Evolutionary conservation across 1,139 yeast genomes (phyloP), one percentile per base, ranked within the genome.

Genomic region (Fermentozyma sake): DNA sequence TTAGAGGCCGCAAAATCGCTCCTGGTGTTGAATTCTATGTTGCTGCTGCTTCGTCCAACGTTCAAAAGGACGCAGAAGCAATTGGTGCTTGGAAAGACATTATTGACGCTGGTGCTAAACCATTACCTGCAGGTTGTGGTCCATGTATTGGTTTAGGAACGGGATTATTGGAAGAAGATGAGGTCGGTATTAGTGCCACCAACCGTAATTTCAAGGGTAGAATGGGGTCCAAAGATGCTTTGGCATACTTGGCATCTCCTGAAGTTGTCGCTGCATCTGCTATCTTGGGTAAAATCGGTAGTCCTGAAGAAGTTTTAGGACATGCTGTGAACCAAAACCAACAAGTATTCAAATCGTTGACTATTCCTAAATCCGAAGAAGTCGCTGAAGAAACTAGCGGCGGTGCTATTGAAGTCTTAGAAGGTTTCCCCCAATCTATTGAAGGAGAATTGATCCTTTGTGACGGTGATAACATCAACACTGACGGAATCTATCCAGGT

Each of bases 231-330:
- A 82, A 83, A 48, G 96, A 91, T 47, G 98, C 98, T 1, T 66
- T 87, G 39, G 98, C 98, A 0, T 91, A 84, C 57, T 73, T 91
- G 42, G 96, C 96, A 1, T 86, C 96, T 3, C 99, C 99, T 7
- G 96, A 89, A 43, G 95, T 91, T 22, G 98, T 91, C 30, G 97
- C 99, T 30, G 97, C 99, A 1, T 83, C 95, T 33, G 98, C 99
- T 2, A 78, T 89, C 7, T 64, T 85, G 39, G 99, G 99, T 38
- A 79, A 79, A 50, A 91, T 91, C 50, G 96, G 91, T 18, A 82
- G 89, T 28, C 96, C 97, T 2, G 93, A 79, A 41, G 96, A 89
- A 57, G 72, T 86, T 22, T 59, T 60, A 8, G 95, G 93, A 16
- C 43, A 52, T 19, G 55, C 68, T 8, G 74, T 77, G 18, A 66